These are phyloP conservation scores for Kalanchoe fedtschenkoi DNA, from an alignment of 164 flowering plant species.

Conservation along the genomic window DNA sequence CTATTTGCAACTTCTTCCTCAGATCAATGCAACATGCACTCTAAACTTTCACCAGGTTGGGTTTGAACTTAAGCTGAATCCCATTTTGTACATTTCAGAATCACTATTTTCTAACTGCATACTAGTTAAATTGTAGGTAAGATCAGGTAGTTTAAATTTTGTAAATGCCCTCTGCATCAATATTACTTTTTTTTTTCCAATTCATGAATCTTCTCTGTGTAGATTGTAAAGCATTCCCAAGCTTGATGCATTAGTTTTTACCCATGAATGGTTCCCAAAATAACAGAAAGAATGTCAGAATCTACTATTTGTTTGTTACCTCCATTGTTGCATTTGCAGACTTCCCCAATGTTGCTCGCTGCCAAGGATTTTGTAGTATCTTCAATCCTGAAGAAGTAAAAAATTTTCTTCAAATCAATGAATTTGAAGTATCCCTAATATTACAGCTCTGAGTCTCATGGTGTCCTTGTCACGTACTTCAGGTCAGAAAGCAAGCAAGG, in stretches of 20 bases:
- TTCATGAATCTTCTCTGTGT: too few species aligned
- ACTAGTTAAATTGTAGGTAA: not conserved
- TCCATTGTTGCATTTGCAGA: conserved; percentile 33
- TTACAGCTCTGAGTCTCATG: not conserved
- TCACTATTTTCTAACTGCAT: not conserved
- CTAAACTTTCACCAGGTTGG: conserved; percentile 76
- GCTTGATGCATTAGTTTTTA: not conserved
- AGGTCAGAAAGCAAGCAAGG: conserved; percentile 83
- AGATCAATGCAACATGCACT: conserved; percentile 60
- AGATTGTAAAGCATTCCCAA: too few species aligned
- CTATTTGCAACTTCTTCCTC: conserved; percentile 64
- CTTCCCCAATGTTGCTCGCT: conserved; percentile 60
- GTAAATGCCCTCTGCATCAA: too few species aligned
- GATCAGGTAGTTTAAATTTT: not conserved
- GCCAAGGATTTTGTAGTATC: conserved; percentile 51
- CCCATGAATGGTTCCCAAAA: not conserved
- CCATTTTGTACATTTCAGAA: not conserved
- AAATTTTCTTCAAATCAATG: conserved; percentile 3
- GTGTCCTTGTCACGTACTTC: conserved; percentile 2
- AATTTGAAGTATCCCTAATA: not conserved
- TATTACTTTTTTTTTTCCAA: too few species aligned
- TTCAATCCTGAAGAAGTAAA: conserved; percentile 67
- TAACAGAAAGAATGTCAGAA: not conserved
- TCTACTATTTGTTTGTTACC: not conserved
- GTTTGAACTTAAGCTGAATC: not conserved